phyloP scores from a whole-genome alignment of 2,329 filamentous ascomycete genomes.

The Colletotrichum costaricense region DNA sequence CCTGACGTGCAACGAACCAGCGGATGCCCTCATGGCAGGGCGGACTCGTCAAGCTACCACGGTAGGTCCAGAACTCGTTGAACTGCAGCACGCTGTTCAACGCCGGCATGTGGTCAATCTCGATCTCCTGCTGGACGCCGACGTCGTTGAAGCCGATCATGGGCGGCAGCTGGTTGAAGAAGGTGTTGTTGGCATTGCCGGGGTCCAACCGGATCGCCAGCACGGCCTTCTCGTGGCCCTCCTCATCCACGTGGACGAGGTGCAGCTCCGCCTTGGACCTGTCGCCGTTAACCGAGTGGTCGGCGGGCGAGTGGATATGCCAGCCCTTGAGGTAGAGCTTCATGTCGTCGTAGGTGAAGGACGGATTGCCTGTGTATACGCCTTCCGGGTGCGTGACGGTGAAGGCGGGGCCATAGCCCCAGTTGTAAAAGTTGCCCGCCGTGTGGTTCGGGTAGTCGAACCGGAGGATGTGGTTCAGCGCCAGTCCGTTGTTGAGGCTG shows the following conservation, averaged over 20 bases:
- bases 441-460: conserved; percentile 54
- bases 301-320: conserved; percentile 63
- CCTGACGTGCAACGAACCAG: conserved; percentile 48
- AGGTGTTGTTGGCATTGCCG: conserved; percentile 48
- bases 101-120: conserved; percentile 46
- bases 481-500: conserved; percentile 50
- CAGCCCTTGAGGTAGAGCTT: conserved; percentile 60
- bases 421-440: conserved; percentile 57
- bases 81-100: conserved; percentile 51
- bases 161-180: conserved; percentile 54
- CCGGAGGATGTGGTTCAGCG: conserved; percentile 49
- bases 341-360: conserved; percentile 56
- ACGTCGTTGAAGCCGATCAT: conserved; percentile 52
- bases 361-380: conserved; percentile 51
- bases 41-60: conserved; percentile 58
- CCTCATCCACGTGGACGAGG: conserved; percentile 57
- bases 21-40: conserved; percentile 58
- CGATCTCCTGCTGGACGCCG: conserved; percentile 20
- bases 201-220: conserved; percentile 59
- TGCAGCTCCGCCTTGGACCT: conserved; percentile 59
- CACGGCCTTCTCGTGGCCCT: conserved; percentile 55
- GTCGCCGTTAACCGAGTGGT: conserved; percentile 57
- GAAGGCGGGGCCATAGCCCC: conserved; percentile 60
- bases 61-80: conserved; percentile 60
- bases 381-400: conserved; percentile 48